A percentile compares a stretch with the other conserved stretches of the same genome.
Conservation (phyloP, 2,329 filamentous ascomycete species). For the Beauveria brongniartii region DNA sequence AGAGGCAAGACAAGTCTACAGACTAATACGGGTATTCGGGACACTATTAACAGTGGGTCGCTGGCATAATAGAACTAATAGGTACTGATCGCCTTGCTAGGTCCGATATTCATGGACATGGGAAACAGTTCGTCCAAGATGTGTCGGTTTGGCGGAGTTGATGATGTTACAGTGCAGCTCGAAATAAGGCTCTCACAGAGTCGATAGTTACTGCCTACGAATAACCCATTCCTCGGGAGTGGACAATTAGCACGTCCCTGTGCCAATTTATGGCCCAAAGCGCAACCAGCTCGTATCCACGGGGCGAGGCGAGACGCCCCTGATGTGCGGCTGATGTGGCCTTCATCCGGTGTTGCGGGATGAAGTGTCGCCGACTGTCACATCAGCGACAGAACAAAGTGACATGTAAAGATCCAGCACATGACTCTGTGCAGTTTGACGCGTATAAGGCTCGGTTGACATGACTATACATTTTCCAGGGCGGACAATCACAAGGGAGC, state of each 20-base stretch:
- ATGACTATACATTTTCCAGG: neutral
- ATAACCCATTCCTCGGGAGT: neutral
- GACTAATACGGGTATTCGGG: neutral
- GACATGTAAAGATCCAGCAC: neutral
- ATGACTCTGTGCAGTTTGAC: neutral
- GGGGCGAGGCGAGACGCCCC: neutral
- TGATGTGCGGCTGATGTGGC: constrained; percentile 1
- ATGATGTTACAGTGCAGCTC: too few relatives aligned
- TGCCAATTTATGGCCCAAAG: neutral
- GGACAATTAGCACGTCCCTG: neutral
- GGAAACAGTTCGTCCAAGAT: neutral
- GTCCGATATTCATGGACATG: neutral
- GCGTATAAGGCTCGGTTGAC: neutral
- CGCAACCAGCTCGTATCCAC: neutral
- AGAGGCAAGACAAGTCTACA: neutral
- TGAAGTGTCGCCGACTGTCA: neutral
- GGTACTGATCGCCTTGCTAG: neutral
- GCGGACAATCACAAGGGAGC: neutral
- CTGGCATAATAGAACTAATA: neutral
- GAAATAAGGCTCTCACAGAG: too few relatives aligned
- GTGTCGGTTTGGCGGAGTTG: neutral
- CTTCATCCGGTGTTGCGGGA: neutral
- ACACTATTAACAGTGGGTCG: neutral
- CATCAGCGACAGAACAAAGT: neutral
- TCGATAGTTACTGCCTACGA: too few relatives aligned